A percentile compares a stretch with the other conserved stretches of the same genome.
Conservation (phyloP, 371 early-diverging fungal genomes). For the Nematocida sp. region DNA sequence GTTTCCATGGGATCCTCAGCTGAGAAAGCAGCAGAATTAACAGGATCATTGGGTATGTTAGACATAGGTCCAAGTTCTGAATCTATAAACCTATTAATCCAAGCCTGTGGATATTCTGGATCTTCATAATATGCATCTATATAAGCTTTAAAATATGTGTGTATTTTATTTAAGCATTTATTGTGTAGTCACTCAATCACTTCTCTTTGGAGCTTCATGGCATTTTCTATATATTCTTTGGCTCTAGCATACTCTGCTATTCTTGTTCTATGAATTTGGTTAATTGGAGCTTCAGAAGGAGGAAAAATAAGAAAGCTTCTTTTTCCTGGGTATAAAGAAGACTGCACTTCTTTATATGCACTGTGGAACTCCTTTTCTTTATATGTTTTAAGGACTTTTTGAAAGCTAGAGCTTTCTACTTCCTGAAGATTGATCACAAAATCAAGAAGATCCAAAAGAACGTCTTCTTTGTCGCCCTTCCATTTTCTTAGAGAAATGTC, state of each 20-base stretch:
- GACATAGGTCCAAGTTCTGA: too few relatives aligned
- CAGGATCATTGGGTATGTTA: too few relatives aligned
- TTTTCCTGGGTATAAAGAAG: conserved; percentile 13
- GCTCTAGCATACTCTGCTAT: conserved; percentile 36
- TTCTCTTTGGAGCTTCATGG: conserved; percentile 1
- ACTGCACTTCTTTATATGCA: conserved; percentile 9
- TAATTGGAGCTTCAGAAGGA: background rate
- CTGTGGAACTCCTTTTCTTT: conserved; percentile 13
- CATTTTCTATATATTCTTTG: conserved; percentile 46
- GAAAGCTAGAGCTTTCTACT: conserved; percentile 16
- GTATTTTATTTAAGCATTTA: too few relatives aligned
- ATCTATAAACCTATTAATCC: too few relatives aligned
- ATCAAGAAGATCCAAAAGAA: conserved; percentile 16
- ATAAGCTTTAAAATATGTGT: too few relatives aligned
- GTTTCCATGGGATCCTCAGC: too few relatives aligned
- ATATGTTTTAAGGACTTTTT: conserved; percentile 23
- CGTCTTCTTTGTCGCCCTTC: background rate
- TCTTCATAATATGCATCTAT: too few relatives aligned
- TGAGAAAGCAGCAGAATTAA: too few relatives aligned
- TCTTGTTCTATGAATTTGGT: background rate
- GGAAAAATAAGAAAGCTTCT: conserved; percentile 32
- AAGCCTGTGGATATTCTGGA: too few relatives aligned
- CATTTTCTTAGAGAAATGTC: conserved; percentile 15
- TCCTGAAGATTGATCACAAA: conserved; percentile 33
- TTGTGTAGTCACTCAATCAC: background rate